Conservation (phyloP, 495 filamentous ascomycete genomes). For the Durotheca rogersii region DNA sequence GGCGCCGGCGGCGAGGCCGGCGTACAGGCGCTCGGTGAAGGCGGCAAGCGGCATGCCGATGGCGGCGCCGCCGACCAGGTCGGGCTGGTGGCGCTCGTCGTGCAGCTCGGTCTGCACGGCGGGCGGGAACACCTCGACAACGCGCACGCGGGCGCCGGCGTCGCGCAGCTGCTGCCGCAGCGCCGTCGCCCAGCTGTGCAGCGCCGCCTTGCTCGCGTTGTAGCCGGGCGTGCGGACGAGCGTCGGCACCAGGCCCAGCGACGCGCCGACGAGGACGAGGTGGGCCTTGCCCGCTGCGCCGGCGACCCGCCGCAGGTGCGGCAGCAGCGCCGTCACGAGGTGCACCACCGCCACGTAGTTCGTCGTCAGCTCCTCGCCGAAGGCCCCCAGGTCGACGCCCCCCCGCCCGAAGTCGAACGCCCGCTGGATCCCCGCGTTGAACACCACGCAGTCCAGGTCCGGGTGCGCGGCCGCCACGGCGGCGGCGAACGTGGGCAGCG, state of each 20-base stretch:
- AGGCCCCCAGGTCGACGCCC: constrained; percentile 50
- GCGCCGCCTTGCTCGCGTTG: constrained; percentile 54
- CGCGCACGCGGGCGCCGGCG: constrained; percentile 40
- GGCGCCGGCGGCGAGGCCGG: constrained; percentile 51
- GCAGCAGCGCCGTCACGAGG: constrained; percentile 59
- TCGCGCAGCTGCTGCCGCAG: constrained; percentile 57
- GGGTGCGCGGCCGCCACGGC: constrained; percentile 55
- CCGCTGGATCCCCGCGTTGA: constrained; percentile 56
- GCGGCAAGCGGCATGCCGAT: constrained; percentile 59
- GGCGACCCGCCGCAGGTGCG: constrained; percentile 49
- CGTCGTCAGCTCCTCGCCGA: constrained; percentile 56
- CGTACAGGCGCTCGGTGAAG: constrained; percentile 54
- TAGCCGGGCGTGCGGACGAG: constrained; percentile 45
- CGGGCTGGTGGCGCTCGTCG: constrained; percentile 47
- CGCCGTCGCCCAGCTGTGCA: constrained; percentile 50
- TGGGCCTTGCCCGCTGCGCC: constrained; percentile 26
- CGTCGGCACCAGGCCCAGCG: constrained; percentile 47
- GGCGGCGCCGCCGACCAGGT: constrained; percentile 36
- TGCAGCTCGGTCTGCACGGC: constrained; percentile 61
- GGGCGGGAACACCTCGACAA: constrained; percentile 62
- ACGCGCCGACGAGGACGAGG: constrained; percentile 46
- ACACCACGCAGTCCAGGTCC: constrained; percentile 54
- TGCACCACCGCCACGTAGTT: constrained; percentile 63
- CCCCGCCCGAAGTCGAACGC: constrained; percentile 57
- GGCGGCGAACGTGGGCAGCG: constrained; percentile 55